A percentile compares a stretch with the other conserved stretches of the same genome.
These are phyloP conservation scores for Drechslerella coelobrocha DNA, from an alignment of 2,329 filamentous ascomycete species.

Conservation along the genomic window DNA sequence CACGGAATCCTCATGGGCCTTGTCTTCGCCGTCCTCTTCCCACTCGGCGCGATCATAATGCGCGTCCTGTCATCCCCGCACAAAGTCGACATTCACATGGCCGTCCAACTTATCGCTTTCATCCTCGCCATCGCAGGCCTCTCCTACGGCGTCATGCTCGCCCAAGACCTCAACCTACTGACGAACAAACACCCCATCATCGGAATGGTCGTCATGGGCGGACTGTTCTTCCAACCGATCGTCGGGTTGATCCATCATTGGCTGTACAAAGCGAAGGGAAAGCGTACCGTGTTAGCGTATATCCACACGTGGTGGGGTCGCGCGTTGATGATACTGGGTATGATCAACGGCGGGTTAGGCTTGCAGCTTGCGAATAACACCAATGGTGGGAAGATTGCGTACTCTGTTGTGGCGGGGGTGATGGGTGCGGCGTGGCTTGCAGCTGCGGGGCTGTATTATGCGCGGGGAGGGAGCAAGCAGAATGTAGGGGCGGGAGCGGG, in stretches of 20 bases:
- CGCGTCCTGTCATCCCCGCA: constrained; percentile 64
- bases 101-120: constrained; percentile 65
- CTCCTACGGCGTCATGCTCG: constrained; percentile 62
- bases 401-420: constrained; percentile 65
- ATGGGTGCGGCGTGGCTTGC: constrained; percentile 56
- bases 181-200: constrained; percentile 65
- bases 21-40: constrained; percentile 67
- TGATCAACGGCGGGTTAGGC: constrained; percentile 71
- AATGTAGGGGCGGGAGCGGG: background rate
- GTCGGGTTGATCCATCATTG: constrained; percentile 68
- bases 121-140: constrained; percentile 69
- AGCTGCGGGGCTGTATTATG: constrained; percentile 26
- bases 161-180: constrained; percentile 58
- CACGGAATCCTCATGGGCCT: constrained; percentile 65
- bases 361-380: constrained; percentile 62
- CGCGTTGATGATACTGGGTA: constrained; percentile 66
- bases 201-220: constrained; percentile 64
- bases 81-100: constrained; percentile 62
- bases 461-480: constrained; percentile 16
- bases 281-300: constrained; percentile 64
- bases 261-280: constrained; percentile 62
- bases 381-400: constrained; percentile 63
- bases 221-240: constrained; percentile 67
- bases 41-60: constrained; percentile 68
- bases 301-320: constrained; percentile 71